Percentiles rank a stretch among this genome's conserved stretches.
phyloP scores from a whole-genome alignment of 2,329 filamentous ascomycete species.

The Rachicladosporium sp. region DNA sequence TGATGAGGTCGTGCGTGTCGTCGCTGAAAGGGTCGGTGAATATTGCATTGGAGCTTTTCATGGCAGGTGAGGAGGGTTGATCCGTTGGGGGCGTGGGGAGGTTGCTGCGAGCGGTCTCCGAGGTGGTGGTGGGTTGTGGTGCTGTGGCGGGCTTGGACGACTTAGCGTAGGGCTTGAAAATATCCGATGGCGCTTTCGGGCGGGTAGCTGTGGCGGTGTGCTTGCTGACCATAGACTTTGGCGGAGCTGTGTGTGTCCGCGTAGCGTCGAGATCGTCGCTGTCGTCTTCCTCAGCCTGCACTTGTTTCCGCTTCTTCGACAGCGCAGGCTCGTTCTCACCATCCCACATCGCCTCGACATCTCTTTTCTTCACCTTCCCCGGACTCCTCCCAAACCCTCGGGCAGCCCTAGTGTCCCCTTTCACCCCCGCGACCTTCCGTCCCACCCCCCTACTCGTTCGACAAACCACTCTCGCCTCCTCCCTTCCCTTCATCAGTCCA shows the following conservation, averaged over 20 bases:
- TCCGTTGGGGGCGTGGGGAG: no score
- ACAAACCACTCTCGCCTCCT: constrained; percentile 18
- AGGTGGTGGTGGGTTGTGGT: no score
- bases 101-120: no score
- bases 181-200: no score
- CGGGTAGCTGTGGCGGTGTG: no score
- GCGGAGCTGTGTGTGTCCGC: no score
- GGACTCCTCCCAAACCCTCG: constrained; percentile 18
- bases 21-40: not conserved
- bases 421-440: constrained; percentile 7
- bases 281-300: not conserved
- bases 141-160: no score
- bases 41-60: not conserved
- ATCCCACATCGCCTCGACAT: constrained; percentile 1
- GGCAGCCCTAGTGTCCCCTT: constrained; percentile 19
- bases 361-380: constrained; percentile 9
- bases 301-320: no score
- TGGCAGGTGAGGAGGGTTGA: no score
- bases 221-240: no score
- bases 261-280: not conserved
- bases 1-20: not conserved
- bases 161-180: no score
- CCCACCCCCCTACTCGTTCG: constrained; percentile 5
- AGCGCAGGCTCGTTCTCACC: not conserved
- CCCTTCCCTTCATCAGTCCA: constrained; percentile 10